Evolutionary conservation across 2,329 filamentous ascomycete species (phyloP).

Genomic region (Arthrobotrys sphaeroides): DNA sequence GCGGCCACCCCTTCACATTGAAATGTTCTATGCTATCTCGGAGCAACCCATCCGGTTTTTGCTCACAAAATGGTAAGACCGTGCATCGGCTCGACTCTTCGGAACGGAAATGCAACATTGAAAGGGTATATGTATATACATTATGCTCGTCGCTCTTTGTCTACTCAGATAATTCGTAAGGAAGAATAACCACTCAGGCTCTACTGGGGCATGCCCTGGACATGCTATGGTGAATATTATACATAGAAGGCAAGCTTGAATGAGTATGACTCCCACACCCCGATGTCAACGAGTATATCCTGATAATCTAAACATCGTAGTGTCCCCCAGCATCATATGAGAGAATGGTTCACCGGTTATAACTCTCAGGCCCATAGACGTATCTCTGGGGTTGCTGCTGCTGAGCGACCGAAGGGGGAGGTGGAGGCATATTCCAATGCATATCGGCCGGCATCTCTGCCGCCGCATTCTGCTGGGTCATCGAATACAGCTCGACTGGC

Average conservation of each 20-base stretch:
- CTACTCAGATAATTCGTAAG: not conserved
- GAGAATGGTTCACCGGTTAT: not conserved
- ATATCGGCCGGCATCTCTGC: slow-evolving; percentile 32
- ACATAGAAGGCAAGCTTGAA: too few species aligned
- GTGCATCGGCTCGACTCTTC: too few species aligned
- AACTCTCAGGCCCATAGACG: slow-evolving; percentile 26
- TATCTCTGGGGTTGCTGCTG: slow-evolving; percentile 27
- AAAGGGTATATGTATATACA: not conserved
- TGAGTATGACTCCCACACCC: too few species aligned
- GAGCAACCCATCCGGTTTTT: too few species aligned
- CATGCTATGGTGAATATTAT: too few species aligned
- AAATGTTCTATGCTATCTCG: too few species aligned
- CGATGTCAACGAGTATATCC: not conserved
- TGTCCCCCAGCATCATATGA: not conserved
- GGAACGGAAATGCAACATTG: not conserved
- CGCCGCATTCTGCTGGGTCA: slow-evolving; percentile 1
- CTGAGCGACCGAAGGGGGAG: not conserved
- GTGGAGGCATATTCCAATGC: slow-evolving; percentile 15
- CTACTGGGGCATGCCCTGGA: too few species aligned
- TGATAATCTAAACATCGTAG: not conserved
- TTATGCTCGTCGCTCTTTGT: not conserved
- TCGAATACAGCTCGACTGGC: slow-evolving; percentile 32
- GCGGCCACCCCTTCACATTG: too few species aligned
- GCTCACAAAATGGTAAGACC: too few species aligned
- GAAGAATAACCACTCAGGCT: too few species aligned